These are phyloP conservation scores for Penicillium pancosmium DNA, from an alignment of 495 filamentous ascomycete species.

Conservation along the genomic window DNA sequence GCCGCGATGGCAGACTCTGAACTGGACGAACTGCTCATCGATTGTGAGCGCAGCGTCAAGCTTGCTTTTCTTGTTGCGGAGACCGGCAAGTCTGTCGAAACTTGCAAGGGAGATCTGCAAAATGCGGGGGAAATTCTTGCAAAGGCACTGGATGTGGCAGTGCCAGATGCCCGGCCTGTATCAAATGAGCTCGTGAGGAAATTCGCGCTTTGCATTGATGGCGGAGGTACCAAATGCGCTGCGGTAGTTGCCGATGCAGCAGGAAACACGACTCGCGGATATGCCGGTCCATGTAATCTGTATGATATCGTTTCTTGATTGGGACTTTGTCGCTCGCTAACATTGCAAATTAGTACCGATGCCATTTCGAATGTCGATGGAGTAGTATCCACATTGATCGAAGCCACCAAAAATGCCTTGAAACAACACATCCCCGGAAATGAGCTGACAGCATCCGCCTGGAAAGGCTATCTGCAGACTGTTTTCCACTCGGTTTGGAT, in stretches of 20 bases:
- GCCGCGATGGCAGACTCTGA: constrained; percentile 23
- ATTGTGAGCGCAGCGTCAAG: constrained; percentile 37
- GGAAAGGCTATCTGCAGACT: constrained; percentile 10
- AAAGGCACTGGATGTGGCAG: constrained; percentile 21
- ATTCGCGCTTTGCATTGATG: constrained; percentile 43
- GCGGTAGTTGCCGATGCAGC: constrained; percentile 27
- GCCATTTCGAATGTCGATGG: constrained; percentile 13
- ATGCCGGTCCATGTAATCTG: constrained; percentile 41
- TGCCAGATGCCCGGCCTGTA: not conserved
- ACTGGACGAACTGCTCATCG: constrained; percentile 29
- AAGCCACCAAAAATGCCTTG: constrained; percentile 18
- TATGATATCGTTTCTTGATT: constrained; percentile 12
- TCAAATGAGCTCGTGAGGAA: not conserved
- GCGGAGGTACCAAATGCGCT: constrained; percentile 41
- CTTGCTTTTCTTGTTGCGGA: constrained; percentile 36
- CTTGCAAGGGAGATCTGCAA: constrained; percentile 21
- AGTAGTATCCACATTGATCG: constrained; percentile 17
- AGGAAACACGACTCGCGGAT: constrained; percentile 23
- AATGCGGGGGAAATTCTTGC: constrained; percentile 33
- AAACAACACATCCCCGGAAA: constrained; percentile 5
- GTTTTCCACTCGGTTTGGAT: constrained; percentile 32
- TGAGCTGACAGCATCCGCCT: constrained; percentile 5
- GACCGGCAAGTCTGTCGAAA: constrained; percentile 24
- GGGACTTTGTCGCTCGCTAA: not conserved
- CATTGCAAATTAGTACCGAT: constrained; percentile 19